Conservation (phyloP, 805 yeast genomes). For the Ogataea chonburiensis region DNA sequence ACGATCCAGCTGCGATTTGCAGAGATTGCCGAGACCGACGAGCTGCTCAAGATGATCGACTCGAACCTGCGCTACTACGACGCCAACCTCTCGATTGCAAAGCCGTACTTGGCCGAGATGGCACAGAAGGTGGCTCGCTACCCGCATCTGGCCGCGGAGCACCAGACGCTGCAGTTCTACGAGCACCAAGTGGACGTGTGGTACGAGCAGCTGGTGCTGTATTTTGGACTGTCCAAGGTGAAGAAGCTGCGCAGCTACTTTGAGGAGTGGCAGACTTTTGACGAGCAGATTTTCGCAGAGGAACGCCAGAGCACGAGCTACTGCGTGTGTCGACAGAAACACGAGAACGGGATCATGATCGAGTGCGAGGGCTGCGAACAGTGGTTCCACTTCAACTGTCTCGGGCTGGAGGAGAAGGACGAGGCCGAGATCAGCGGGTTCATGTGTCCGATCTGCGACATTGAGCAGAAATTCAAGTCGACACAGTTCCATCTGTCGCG, state of each 20-base stretch:
- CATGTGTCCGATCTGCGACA: conserved; percentile 57
- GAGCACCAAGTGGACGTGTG: conserved; percentile 15
- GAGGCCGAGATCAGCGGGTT: conserved; percentile 39
- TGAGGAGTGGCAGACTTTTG: conserved; percentile 11
- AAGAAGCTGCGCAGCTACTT: conserved; percentile 17
- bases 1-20: conserved; percentile 8
- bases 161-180: conserved; percentile 11
- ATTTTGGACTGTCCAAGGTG: conserved; percentile 12
- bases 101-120: conserved; percentile 12
- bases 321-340: conserved; percentile 59
- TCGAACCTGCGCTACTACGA: conserved; percentile 10
- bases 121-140: conserved; percentile 14
- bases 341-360: conserved; percentile 62
- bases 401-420: conserved; percentile 35
- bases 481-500: conserved; percentile 18
- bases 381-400: conserved; percentile 68
- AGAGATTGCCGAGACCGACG: conserved; percentile 17
- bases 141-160: conserved; percentile 8
- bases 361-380: conserved; percentile 70
- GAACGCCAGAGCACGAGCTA: conserved; percentile 32
- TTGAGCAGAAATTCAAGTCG: conserved; percentile 21
- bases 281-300: conserved; percentile 22
- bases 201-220: conserved; percentile 14
- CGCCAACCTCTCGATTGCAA: conserved; percentile 6
- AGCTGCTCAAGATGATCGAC: conserved; percentile 18